phyloP scores from a whole-genome alignment of 2,329 filamentous ascomycete species.

The Fusarium longipes region DNA sequence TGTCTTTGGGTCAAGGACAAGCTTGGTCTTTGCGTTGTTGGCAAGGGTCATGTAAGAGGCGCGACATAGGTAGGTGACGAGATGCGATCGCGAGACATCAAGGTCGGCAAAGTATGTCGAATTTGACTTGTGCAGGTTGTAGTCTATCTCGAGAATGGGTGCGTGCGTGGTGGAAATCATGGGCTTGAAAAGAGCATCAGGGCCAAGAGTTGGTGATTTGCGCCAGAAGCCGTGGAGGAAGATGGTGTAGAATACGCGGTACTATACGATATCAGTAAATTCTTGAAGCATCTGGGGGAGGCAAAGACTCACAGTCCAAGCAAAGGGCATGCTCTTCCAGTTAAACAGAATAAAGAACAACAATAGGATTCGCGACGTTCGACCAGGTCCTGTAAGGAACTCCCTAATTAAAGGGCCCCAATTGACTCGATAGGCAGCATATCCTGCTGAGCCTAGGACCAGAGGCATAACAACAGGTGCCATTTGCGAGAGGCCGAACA shows the following conservation, averaged over 20 bases:
- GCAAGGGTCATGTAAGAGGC: conserved; percentile 66
- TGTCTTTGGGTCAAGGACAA: conserved; percentile 63
- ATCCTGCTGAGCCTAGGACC: conserved; percentile 57
- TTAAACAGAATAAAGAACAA: conserved; percentile 71
- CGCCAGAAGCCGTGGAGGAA: conserved; percentile 64
- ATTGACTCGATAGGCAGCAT: conserved; percentile 60
- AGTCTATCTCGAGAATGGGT: conserved; percentile 82
- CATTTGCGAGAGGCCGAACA: conserved; percentile 49
- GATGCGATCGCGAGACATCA: conserved; percentile 83
- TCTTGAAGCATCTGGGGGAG: not conserved
- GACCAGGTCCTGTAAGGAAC: conserved; percentile 66
- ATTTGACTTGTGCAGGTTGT: conserved; percentile 86
- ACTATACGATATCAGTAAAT: conserved; percentile 51
- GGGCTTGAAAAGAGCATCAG: conserved; percentile 78
- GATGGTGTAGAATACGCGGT: conserved; percentile 69
- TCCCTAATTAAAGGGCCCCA: conserved; percentile 52
- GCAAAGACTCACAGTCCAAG: conserved; percentile 75
- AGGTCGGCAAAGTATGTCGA: conserved; percentile 89
- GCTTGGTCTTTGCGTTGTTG: conserved; percentile 59
- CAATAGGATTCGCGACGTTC: conserved; percentile 63
- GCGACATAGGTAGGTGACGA: conserved; percentile 75
- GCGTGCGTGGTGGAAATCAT: conserved; percentile 74
- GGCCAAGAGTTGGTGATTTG: conserved; percentile 61
- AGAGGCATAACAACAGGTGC: conserved; percentile 58
- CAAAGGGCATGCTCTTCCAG: conserved; percentile 78